Evolutionary conservation across 257 asterid genomes (phyloP), one percentile per base, ranked within the genome.

Genomic region (Salvia rosmarinus): DNA sequence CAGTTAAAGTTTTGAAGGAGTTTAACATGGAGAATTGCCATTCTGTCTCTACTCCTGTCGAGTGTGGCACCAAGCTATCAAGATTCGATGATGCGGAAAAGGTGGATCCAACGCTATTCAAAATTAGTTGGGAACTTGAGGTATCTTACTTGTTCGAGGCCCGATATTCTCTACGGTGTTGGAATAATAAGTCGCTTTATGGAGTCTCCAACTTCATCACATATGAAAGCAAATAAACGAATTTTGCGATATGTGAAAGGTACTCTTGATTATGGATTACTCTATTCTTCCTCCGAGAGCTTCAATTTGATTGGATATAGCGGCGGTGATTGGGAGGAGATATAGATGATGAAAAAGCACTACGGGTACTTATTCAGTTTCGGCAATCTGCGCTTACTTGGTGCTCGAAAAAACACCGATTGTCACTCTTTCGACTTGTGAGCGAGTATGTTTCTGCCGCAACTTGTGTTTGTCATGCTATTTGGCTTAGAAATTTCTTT

Each of bases 391-490:
- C 49, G 49, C 10, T 9, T 11, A 42, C 49, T 9, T 42, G n/a
- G 49, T 42, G 49, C 13, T 42, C 49, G 30, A 42, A 42, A 9
- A 9, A 9, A 11, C 46, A 40, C n/a, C 13, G 3, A 42, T 39
- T 42, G 59, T 63, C 28, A 65, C 71, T 40, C 49, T 71, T 39
- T 72, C 78, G n/a, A 72, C 82, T 2, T 78, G 82, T 17, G 75
- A 43, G 75, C 59, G 75, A 77, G 37, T 72, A 44, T 35, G 51
- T 77, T 1, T 71, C 28, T 25, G 70, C 55, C 35, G 60, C 78
- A 6, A 49, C 78, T n/a, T 19, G 67, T 47, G 70, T 71, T 0
- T 57, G 67, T 58, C 82, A 72, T 60, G 61, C 72, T 10, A 6
- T 64, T 4, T 78, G 75, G 78, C 39, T 78, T 1, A 8, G 35